Evolutionary conservation across 148 eudicot genomes (phyloP), one percentile per base, ranked within the genome.

Genomic region (Vaccinium myrtillus): DNA sequence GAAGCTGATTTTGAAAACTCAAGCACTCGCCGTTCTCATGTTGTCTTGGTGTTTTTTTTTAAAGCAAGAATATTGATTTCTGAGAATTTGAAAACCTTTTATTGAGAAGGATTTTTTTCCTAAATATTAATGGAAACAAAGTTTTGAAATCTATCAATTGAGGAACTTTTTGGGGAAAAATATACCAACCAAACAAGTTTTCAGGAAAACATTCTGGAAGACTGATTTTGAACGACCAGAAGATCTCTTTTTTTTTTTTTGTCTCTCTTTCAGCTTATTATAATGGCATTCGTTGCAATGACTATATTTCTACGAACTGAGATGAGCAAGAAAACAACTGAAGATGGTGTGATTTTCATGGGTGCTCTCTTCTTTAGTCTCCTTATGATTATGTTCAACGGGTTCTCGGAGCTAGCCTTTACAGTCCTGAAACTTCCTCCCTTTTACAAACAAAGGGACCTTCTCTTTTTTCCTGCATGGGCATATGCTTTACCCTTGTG

Each of bases 391-490:
- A 90, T 93, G 84, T 94, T 95, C 84, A 95, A 92, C 83, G 98
- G 98, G 25, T 95, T 90, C 85, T 88, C 94, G 3, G 98, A 95
- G 90, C 88, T 93, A 36, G 84, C 98, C 75, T 48, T 95, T 83
- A 88, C 92, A 77, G 91, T 93, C 63, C 14, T 89, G 85, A 94
- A 92, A 87, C 94, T 95, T 74, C 98, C 98, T 0, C 91, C 90
- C 63, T 95, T 93, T 81, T 95, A 88, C 83, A 95, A 95, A 87
- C 98, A 95, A 76, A 85, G 96, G 78, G 96, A 95, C 87, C 89
- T 95, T 85, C 91, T 90, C 3, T 93, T 95, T 51, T 95, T 88
- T 27, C 98, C 98, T 74, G 90, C 98, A 46, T 95, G 98, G 98
- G 96, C 98, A 59, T 95, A 91, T 80, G 59, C 96, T 86, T 70